These are phyloP conservation scores for Clarireedia sp. DNA, from an alignment of 2,329 filamentous ascomycete genomes.

Conservation along the genomic window DNA sequence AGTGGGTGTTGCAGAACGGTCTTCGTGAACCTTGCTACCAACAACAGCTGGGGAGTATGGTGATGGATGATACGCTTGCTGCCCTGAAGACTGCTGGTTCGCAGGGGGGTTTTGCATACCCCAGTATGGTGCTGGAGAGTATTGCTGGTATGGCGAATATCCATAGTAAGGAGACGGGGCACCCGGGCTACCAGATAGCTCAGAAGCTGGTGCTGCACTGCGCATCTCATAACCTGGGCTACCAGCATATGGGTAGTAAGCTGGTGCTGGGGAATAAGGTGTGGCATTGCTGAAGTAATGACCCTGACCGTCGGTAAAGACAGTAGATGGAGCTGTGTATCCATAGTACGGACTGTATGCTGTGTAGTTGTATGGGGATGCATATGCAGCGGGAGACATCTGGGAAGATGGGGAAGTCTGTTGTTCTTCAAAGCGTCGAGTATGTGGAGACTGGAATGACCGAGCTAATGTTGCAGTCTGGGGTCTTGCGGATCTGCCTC, in stretches of 20 bases:
- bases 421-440: constrained; percentile 9
- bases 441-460: constrained; percentile 15
- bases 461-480: constrained; percentile 4
- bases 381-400: constrained; percentile 14
- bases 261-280: constrained; percentile 10
- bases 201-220: constrained; percentile 1
- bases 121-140: constrained; percentile 13
- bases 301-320: constrained; percentile 16
- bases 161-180: constrained; percentile 12
- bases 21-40: constrained; percentile 13
- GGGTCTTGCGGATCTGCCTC: constrained; percentile 6
- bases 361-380: constrained; percentile 12
- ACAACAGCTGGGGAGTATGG: constrained; percentile 9
- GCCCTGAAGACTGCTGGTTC: constrained; percentile 5
- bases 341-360: constrained; percentile 12
- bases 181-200: constrained; percentile 12
- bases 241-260: constrained; percentile 15
- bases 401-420: constrained; percentile 12
- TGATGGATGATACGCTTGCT: constrained; percentile 5
- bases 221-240: constrained; percentile 12
- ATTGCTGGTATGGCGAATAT: constrained; percentile 15
- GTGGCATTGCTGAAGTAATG: constrained; percentile 15
- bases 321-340: constrained; percentile 4
- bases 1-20: constrained; percentile 23
- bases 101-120: constrained; percentile 9